A percentile compares a stretch with the other conserved stretches of the same genome.
phyloP scores from a whole-genome alignment of 169 alveolate species.

The Eimeria zaria region DNA sequence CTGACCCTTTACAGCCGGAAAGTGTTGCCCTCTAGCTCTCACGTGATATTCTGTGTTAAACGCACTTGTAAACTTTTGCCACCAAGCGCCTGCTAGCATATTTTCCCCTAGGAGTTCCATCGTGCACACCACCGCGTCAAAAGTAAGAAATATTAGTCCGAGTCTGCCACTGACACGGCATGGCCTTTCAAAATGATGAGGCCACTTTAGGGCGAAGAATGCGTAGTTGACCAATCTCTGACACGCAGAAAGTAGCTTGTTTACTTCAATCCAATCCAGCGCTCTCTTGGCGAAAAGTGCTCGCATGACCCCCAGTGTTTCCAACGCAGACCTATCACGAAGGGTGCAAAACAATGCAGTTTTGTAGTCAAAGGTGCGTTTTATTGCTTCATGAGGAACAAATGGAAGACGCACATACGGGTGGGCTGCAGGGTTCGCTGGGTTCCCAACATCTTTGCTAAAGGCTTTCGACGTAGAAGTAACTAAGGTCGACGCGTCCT shows the following conservation, averaged over 20 bases:
- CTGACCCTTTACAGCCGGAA: background rate
- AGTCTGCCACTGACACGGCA: background rate
- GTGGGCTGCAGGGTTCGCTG: background rate
- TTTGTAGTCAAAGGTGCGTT: slow-evolving; percentile 5
- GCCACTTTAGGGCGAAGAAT: background rate
- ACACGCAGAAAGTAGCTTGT: background rate
- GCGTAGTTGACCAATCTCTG: slow-evolving; percentile 7
- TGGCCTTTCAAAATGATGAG: background rate
- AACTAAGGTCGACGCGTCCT: background rate
- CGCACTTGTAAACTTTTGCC: background rate
- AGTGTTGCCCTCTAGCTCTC: background rate
- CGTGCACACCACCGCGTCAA: slow-evolving; percentile 15
- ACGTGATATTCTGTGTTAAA: background rate
- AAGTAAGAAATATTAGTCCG: background rate
- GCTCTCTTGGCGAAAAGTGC: background rate
- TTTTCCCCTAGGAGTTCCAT: background rate
- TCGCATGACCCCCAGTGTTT: background rate
- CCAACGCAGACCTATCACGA: background rate
- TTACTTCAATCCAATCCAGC: background rate
- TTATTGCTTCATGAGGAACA: slow-evolving; percentile 6
- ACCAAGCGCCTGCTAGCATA: slow-evolving; percentile 1
- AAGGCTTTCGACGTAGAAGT: background rate
- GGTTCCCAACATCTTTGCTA: background rate
- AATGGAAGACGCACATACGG: slow-evolving; percentile 10
- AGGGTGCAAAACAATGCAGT: background rate